These are phyloP conservation scores for Tolypocladium pustulatum DNA, from an alignment of 2,329 filamentous ascomycete species.

Conservation along the genomic window DNA sequence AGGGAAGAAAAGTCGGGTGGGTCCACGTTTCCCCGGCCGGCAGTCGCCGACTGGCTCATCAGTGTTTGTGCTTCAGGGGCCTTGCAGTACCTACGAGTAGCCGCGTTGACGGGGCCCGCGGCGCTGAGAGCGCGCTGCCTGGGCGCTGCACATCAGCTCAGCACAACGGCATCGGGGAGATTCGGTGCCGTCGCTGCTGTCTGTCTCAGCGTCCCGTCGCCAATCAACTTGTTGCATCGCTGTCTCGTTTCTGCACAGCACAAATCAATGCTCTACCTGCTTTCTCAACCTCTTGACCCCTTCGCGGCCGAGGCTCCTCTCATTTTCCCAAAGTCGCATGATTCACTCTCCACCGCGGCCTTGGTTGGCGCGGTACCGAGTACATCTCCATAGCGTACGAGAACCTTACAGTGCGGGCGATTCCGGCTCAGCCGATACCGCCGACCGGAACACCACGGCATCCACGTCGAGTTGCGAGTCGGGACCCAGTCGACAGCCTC, in stretches of 20 bases:
- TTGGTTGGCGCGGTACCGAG: neutral
- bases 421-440: neutral
- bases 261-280: no score
- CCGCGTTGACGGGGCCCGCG: neutral
- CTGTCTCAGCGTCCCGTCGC: neutral
- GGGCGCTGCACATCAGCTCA: no score
- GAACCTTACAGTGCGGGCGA: neutral
- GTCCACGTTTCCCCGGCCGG: neutral
- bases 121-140: neutral
- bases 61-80: neutral
- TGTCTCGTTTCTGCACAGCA: neutral
- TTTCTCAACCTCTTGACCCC: neutral
- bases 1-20: neutral
- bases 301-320: neutral
- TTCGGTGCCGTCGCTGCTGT: no score
- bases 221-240: neutral
- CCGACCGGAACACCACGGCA: neutral
- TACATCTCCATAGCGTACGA: neutral
- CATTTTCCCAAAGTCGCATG: neutral
- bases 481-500: neutral
- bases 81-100: neutral
- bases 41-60: neutral
- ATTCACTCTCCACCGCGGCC: neutral
- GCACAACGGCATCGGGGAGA: neutral
- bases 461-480: neutral